These are phyloP conservation scores for Podosphaera fusca DNA, from an alignment of 2,329 filamentous ascomycete species.

Conservation along the genomic window DNA sequence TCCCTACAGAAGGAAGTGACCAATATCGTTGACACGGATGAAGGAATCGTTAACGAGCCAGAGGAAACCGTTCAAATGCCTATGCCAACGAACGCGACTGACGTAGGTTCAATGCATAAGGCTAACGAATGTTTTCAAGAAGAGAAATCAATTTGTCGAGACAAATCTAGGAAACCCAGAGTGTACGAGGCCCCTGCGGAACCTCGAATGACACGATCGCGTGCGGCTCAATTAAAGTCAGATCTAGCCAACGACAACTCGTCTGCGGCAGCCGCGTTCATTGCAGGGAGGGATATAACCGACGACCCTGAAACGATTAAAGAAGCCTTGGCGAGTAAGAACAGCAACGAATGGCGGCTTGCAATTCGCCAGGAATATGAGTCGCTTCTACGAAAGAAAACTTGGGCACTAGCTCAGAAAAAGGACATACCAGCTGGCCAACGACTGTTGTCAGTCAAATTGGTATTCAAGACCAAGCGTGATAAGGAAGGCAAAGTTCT, in stretches of 20 bases:
- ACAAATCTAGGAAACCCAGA: background rate
- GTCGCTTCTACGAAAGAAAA: background rate
- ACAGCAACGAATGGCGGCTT: background rate
- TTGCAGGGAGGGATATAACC: background rate
- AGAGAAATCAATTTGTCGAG: too few relatives aligned
- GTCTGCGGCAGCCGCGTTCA: background rate
- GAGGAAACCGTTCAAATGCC: too few relatives aligned
- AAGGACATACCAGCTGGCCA: background rate
- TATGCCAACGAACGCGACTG: too few relatives aligned
- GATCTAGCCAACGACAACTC: background rate
- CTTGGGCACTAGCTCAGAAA: background rate
- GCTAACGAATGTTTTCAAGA: too few relatives aligned
- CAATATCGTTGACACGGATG: background rate
- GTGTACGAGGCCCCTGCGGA: background rate
- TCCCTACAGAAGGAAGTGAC: background rate
- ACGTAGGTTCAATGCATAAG: too few relatives aligned
- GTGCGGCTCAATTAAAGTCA: background rate
- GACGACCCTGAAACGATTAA: background rate
- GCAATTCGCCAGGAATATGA: background rate
- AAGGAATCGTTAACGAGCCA: background rate
- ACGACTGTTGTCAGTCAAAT: background rate
- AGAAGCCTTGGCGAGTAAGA: background rate
- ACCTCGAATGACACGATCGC: background rate
- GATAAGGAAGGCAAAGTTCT: background rate
- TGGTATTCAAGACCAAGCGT: slow-evolving; percentile 1